phyloP scores from a whole-genome alignment of 495 filamentous ascomycete genomes.

The Aspergillus incahuasiensis region DNA sequence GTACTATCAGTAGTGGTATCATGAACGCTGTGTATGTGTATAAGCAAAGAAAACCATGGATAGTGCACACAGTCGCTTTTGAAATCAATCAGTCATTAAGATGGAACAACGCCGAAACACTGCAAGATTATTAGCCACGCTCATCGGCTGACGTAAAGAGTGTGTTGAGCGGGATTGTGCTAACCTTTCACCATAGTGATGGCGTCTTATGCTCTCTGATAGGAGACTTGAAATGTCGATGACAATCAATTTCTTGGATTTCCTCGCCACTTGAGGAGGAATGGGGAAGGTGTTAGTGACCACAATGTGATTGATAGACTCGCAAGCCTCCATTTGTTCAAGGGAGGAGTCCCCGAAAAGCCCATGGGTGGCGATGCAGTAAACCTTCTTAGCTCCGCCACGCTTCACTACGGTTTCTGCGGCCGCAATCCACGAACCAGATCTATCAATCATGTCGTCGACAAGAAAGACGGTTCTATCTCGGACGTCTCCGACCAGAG shows the following conservation, averaged over 20 bases:
- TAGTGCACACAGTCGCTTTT: background rate
- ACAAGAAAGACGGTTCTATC: constrained; percentile 85
- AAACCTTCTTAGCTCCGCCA: constrained; percentile 86
- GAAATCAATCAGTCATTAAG: constrained; percentile 44
- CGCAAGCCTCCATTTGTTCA: constrained; percentile 83
- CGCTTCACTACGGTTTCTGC: constrained; percentile 95
- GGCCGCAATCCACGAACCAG: constrained; percentile 95
- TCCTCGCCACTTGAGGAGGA: constrained; percentile 59
- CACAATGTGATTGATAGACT: constrained; percentile 87
- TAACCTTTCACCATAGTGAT: constrained; percentile 79
- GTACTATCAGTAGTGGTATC: constrained; percentile 7
- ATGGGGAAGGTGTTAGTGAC: constrained; percentile 98
- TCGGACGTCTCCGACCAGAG: constrained; percentile 87
- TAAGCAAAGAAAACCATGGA: constrained; percentile 1
- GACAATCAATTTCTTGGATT: constrained; percentile 77
- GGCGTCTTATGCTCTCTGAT: constrained; percentile 87
- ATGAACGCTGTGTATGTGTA: constrained; percentile 4
- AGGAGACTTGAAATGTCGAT: constrained; percentile 85
- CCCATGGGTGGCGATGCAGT: constrained; percentile 95
- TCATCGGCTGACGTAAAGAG: background rate
- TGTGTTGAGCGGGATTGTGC: constrained; percentile 12
- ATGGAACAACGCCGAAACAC: constrained; percentile 81
- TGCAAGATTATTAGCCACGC: constrained; percentile 36
- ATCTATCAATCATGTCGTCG: constrained; percentile 98
- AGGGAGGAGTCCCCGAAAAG: constrained; percentile 87